Evolutionary conservation across 2,329 filamentous ascomycete species (phyloP).

Genomic region (Chrysoporthe deuterocubensis): DNA sequence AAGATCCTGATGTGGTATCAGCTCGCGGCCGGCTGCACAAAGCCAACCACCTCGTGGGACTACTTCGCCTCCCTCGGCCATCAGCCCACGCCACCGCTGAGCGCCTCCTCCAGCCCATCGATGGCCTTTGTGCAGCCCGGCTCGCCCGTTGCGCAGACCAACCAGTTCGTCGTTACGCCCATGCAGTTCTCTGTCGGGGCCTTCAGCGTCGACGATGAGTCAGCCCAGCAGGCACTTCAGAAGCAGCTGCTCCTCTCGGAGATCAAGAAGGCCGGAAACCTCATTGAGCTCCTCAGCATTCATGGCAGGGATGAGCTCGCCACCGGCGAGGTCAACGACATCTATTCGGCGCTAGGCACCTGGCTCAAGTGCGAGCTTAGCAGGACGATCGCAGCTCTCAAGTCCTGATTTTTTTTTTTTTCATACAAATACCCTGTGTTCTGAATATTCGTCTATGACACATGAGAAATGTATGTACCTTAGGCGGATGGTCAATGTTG

Average conservation of each 20-base stretch:
- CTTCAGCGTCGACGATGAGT: slow-evolving; percentile 29
- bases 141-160: slow-evolving; percentile 2
- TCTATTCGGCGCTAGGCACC: slow-evolving; percentile 28
- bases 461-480: slow-evolving; percentile 2
- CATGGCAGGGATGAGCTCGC: slow-evolving; percentile 20
- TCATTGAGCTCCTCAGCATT: slow-evolving; percentile 27
- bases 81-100: slow-evolving; percentile 26
- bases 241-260: slow-evolving; percentile 28
- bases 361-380: slow-evolving; percentile 28
- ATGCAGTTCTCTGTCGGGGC: slow-evolving; percentile 29
- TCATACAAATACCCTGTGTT: neutral
- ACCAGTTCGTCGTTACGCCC: slow-evolving; percentile 26
- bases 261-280: slow-evolving; percentile 28
- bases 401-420: slow-evolving; percentile 15
- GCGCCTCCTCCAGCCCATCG: slow-evolving; percentile 24
- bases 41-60: slow-evolving; percentile 23
- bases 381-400: slow-evolving; percentile 24
- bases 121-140: slow-evolving; percentile 18
- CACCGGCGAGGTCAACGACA: slow-evolving; percentile 21
- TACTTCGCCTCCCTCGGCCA: slow-evolving; percentile 22
- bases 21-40: slow-evolving; percentile 26
- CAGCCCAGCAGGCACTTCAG: slow-evolving; percentile 25
- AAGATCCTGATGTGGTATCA: slow-evolving; percentile 30
- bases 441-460: neutral
- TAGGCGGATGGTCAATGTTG: neutral